Conservation (phyloP, 1,139 yeast species). For the Blastobotrys proliferans region DNA sequence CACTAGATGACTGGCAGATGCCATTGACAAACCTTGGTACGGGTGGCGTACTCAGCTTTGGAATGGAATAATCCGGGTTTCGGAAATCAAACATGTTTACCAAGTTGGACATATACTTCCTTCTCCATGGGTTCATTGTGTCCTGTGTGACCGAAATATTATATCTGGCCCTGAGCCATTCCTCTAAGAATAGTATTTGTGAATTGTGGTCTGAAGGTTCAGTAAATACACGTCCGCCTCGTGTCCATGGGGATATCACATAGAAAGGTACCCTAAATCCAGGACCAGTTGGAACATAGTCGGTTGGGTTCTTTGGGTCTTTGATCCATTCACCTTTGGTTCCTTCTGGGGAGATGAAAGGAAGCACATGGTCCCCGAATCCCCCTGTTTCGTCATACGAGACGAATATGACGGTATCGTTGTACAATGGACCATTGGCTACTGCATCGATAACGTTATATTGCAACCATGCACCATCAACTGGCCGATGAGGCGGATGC, state of each 20-base stretch:
- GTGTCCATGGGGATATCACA: slow-evolving; percentile 27
- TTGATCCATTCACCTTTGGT: slow-evolving; percentile 26
- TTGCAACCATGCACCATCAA: slow-evolving; percentile 28
- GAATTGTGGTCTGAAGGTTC: slow-evolving; percentile 29
- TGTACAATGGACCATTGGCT: slow-evolving; percentile 22
- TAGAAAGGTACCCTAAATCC: slow-evolving; percentile 28
- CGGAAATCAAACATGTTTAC: slow-evolving; percentile 25
- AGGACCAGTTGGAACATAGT: slow-evolving; percentile 27
- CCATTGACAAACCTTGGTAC: slow-evolving; percentile 12
- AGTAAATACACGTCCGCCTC: slow-evolving; percentile 28
- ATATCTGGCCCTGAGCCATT: slow-evolving; percentile 21
- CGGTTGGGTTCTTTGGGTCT: slow-evolving; percentile 19
- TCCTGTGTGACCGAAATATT: slow-evolving; percentile 19
- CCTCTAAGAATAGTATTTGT: slow-evolving; percentile 26
- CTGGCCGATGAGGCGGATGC: slow-evolving; percentile 26
- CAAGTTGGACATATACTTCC: slow-evolving; percentile 27
- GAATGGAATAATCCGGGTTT: slow-evolving; percentile 20
- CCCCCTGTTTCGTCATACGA: slow-evolving; percentile 31
- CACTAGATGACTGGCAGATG: slow-evolving; percentile 3
- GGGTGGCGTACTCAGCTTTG: slow-evolving; percentile 15
- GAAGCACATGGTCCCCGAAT: slow-evolving; percentile 29
- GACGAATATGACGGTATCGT: slow-evolving; percentile 25
- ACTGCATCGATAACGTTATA: slow-evolving; percentile 25
- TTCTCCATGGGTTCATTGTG: slow-evolving; percentile 25
- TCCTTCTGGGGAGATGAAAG: slow-evolving; percentile 24